Conservation (phyloP, 1,284 basidiomycete genomes). For the Marasmius oreades region DNA sequence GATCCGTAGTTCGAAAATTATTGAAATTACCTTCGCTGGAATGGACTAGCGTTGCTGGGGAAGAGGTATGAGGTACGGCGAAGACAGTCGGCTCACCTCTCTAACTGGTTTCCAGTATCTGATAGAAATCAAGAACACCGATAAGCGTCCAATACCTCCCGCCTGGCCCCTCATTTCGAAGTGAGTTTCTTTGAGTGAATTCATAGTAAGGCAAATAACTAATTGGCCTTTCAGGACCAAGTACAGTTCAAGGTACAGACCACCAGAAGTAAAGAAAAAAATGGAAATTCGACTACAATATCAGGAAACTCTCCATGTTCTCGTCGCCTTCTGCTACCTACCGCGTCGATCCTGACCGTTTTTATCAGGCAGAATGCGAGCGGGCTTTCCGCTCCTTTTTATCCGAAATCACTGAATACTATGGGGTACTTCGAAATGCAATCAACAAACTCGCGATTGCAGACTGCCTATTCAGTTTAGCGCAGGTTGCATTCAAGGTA, state of each 20-base stretch:
- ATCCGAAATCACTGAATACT: slow-evolving; percentile 61
- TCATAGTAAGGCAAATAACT: slow-evolving; percentile 3
- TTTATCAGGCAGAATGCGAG: slow-evolving; percentile 50
- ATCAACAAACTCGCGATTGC: slow-evolving; percentile 78
- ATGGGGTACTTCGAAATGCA: slow-evolving; percentile 66
- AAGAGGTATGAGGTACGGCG: slow-evolving; percentile 57
- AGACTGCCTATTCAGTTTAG: slow-evolving; percentile 76
- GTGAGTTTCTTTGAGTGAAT: slow-evolving; percentile 32
- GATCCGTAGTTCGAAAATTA: slow-evolving; percentile 60
- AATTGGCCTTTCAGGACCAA: slow-evolving; percentile 60
- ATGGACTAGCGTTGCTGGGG: slow-evolving; percentile 65
- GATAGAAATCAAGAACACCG: slow-evolving; percentile 73
- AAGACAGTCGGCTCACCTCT: neutral
- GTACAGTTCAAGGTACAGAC: slow-evolving; percentile 73
- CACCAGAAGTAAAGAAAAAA: slow-evolving; percentile 68
- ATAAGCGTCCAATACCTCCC: slow-evolving; percentile 72
- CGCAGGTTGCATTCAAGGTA: slow-evolving; percentile 65
- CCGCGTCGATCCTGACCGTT: neutral
- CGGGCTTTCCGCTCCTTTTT: slow-evolving; percentile 71
- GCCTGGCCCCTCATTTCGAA: slow-evolving; percentile 80
- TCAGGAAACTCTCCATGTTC: slow-evolving; percentile 68
- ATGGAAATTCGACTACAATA: slow-evolving; percentile 75
- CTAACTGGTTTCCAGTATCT: slow-evolving; percentile 50
- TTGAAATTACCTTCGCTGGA: slow-evolving; percentile 76
- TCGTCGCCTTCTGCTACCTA: neutral